Percentiles rank a stretch among this genome's conserved stretches.
These are phyloP conservation scores for Epichloe gansuensis DNA, from an alignment of 2,329 filamentous ascomycete species.

Conservation along the genomic window DNA sequence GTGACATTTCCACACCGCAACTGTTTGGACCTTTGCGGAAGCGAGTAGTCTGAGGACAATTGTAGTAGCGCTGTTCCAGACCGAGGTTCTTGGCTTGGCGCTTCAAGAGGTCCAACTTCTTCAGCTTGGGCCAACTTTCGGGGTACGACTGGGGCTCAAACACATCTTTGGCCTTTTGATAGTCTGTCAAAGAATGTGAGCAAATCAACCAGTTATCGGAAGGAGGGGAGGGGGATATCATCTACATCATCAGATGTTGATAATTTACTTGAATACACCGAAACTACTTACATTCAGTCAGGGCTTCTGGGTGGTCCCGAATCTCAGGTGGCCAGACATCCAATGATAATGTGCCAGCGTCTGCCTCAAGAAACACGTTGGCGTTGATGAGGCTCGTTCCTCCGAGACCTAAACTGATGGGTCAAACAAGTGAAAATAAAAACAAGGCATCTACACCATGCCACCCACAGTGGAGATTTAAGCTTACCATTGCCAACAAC, in stretches of 20 bases:
- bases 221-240: no score
- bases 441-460: background rate
- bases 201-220: background rate
- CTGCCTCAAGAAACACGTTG: slow-evolving; percentile 52
- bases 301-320: slow-evolving; percentile 22
- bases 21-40: slow-evolving; percentile 50
- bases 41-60: slow-evolving; percentile 49
- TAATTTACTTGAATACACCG: background rate
- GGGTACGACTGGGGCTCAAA: slow-evolving; percentile 50
- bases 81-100: slow-evolving; percentile 43
- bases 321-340: slow-evolving; percentile 49
- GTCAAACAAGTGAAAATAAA: background rate
- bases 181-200: slow-evolving; percentile 32
- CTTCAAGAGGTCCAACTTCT: slow-evolving; percentile 45
- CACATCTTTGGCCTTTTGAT: slow-evolving; percentile 40
- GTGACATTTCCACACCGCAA: slow-evolving; percentile 51
- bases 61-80: slow-evolving; percentile 39
- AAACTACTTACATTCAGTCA: slow-evolving; percentile 36
- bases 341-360: slow-evolving; percentile 39
- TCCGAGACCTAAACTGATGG: slow-evolving; percentile 33
- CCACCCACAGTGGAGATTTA: slow-evolving; percentile 6
- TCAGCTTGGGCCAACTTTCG: slow-evolving; percentile 40
- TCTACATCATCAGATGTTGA: no score
- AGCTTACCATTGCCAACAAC: slow-evolving; percentile 42
- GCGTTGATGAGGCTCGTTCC: slow-evolving; percentile 56